A percentile compares a stretch with the other conserved stretches of the same genome.
Evolutionary conservation across 352 stramenopile genomes (phyloP).

Genomic region (Pythium sukuiense): DNA sequence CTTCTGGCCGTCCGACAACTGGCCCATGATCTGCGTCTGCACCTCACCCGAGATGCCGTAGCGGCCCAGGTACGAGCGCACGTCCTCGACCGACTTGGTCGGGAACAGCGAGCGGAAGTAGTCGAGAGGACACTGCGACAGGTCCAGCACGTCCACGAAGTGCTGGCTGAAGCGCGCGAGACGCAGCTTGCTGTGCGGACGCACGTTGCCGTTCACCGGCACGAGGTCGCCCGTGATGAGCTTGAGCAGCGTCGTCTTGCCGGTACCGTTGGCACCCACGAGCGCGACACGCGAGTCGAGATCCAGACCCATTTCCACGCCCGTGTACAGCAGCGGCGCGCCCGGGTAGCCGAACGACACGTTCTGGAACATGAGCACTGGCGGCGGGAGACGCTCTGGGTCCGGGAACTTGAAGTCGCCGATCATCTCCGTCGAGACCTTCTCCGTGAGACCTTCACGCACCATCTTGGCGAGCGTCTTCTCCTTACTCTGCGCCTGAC

Average conservation of each 20-base stretch:
- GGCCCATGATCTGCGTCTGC: slow-evolving; percentile 96
- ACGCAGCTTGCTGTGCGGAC: slow-evolving; percentile 95
- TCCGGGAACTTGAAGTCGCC: slow-evolving; percentile 97
- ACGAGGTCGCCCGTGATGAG: slow-evolving; percentile 96
- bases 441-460: slow-evolving; percentile 93
- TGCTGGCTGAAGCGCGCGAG: slow-evolving; percentile 98
- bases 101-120: slow-evolving; percentile 96
- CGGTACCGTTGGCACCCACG: slow-evolving; percentile 95
- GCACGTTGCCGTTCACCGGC: slow-evolving; percentile 93
- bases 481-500: slow-evolving; percentile 97
- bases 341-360: slow-evolving; percentile 96
- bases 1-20: slow-evolving; percentile 97
- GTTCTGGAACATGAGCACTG: slow-evolving; percentile 97
- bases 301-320: slow-evolving; percentile 96
- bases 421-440: slow-evolving; percentile 85
- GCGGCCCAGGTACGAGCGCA: slow-evolving; percentile 94
- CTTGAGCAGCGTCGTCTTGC: slow-evolving; percentile 98
- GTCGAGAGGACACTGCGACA: slow-evolving; percentile 94
- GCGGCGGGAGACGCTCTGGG: slow-evolving; percentile 93
- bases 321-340: slow-evolving; percentile 90
- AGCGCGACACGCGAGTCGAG: slow-evolving; percentile 96
- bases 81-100: slow-evolving; percentile 93
- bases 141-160: slow-evolving; percentile 98
- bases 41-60: slow-evolving; percentile 96
- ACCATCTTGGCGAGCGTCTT: slow-evolving; percentile 99